These are phyloP conservation scores for Phytomonas francai DNA, from an alignment of 208 protist species.

Conservation along the genomic window DNA sequence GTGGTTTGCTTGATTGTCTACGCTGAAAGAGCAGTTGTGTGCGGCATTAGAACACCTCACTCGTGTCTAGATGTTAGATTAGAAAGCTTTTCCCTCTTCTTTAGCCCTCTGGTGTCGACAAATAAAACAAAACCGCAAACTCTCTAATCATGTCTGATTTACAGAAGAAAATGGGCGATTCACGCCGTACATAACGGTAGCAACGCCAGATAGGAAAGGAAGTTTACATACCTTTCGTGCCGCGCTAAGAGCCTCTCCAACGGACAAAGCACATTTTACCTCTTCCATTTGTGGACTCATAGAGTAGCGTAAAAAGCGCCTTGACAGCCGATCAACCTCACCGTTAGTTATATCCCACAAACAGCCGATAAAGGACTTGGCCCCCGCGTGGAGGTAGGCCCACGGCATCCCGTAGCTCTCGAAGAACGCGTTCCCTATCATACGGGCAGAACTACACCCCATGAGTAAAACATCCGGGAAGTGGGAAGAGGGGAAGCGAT, in stretches of 20 bases:
- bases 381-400: constrained; percentile 68
- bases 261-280: neutral
- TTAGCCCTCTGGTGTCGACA: neutral
- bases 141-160: neutral
- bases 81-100: neutral
- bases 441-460: constrained; percentile 73
- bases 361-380: constrained; percentile 42
- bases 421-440: constrained; percentile 22
- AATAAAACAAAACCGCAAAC: constrained; percentile 9
- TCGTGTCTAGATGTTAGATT: neutral
- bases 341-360: constrained; percentile 78
- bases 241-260: constrained; percentile 30
- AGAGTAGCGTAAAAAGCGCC: constrained; percentile 21
- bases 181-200: constrained; percentile 53
- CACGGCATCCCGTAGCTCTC: constrained; percentile 58
- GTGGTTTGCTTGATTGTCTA: neutral
- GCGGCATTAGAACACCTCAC: neutral
- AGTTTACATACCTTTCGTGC: constrained; percentile 39
- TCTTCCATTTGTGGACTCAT: neutral
- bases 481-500: constrained; percentile 24
- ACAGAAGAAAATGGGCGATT: constrained; percentile 17
- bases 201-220: constrained; percentile 42
- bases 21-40: neutral
- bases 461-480: constrained; percentile 46
- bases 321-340: constrained; percentile 66